These are phyloP conservation scores for Colletotrichum tabaci DNA, from an alignment of 2,329 filamentous ascomycete species.

Conservation along the genomic window DNA sequence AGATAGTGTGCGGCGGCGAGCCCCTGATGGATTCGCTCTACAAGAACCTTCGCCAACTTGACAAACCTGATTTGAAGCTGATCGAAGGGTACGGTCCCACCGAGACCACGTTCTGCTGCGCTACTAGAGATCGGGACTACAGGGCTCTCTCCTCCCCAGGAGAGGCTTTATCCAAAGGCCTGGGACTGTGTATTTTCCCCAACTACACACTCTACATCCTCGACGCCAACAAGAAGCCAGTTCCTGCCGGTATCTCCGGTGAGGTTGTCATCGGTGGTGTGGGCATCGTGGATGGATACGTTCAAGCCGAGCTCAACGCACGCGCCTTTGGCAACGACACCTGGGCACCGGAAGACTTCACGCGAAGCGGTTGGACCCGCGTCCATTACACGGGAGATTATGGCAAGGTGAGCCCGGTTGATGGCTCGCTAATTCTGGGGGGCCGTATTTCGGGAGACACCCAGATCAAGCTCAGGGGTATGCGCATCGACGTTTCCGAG, in stretches of 20 bases:
- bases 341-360: background rate
- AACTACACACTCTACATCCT: constrained; percentile 60
- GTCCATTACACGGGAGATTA: background rate
- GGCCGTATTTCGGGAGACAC: background rate
- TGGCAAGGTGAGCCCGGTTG: background rate
- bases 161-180: background rate
- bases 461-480: background rate
- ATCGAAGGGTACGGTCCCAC: constrained; percentile 52
- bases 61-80: constrained; percentile 7
- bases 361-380: background rate
- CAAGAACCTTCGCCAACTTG: constrained; percentile 28
- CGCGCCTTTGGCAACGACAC: background rate
- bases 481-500: background rate
- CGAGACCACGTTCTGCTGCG: constrained; percentile 44
- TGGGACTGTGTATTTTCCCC: constrained; percentile 32
- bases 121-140: constrained; percentile 23
- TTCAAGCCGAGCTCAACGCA: background rate
- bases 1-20: constrained; percentile 44
- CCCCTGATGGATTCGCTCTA: constrained; percentile 26
- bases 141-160: background rate
- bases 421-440: background rate
- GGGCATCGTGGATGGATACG: constrained; percentile 52
- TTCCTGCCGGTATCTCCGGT: constrained; percentile 55
- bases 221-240: constrained; percentile 51
- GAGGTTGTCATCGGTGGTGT: constrained; percentile 52